phyloP scores from a whole-genome alignment of 2,329 filamentous ascomycete genomes.

The Sclerotinia subarctica region DNA sequence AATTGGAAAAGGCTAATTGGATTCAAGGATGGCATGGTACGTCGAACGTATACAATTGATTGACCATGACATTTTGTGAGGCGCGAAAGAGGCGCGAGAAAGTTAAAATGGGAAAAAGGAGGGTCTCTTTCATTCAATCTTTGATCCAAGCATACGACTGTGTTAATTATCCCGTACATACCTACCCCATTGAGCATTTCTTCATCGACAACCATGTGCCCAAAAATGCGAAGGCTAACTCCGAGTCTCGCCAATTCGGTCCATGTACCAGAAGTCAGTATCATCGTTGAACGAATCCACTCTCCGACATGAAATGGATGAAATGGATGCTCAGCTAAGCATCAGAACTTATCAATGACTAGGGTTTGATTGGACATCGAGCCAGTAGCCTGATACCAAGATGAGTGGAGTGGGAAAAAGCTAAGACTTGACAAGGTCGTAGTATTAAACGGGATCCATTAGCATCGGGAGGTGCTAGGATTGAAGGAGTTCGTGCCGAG shows the following conservation, averaged over 20 bases:
- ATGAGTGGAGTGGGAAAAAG: background rate
- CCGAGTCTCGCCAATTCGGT: slow-evolving; percentile 4
- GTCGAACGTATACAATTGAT: background rate
- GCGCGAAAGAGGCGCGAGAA: background rate
- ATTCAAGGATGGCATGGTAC: background rate
- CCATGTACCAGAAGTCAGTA: background rate
- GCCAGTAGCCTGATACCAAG: background rate
- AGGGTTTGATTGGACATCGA: slow-evolving; percentile 6
- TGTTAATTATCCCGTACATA: background rate
- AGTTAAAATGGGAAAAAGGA: background rate
- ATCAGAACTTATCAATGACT: slow-evolving; percentile 7
- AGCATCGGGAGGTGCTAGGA: slow-evolving; percentile 1
- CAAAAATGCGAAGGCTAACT: background rate
- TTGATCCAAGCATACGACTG: background rate
- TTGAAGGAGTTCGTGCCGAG: slow-evolving; percentile 19
- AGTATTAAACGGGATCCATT: background rate
- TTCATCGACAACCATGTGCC: background rate
- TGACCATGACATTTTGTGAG: background rate
- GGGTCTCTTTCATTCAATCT: background rate
- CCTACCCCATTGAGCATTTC: background rate
- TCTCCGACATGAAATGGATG: background rate
- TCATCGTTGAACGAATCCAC: background rate
- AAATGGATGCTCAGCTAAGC: background rate
- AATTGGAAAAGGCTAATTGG: background rate
- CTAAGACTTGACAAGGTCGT: slow-evolving; percentile 7